These are phyloP conservation scores for Globisporangium uncinulatum DNA, from an alignment of 352 stramenopile genomes.

Conservation along the genomic window DNA sequence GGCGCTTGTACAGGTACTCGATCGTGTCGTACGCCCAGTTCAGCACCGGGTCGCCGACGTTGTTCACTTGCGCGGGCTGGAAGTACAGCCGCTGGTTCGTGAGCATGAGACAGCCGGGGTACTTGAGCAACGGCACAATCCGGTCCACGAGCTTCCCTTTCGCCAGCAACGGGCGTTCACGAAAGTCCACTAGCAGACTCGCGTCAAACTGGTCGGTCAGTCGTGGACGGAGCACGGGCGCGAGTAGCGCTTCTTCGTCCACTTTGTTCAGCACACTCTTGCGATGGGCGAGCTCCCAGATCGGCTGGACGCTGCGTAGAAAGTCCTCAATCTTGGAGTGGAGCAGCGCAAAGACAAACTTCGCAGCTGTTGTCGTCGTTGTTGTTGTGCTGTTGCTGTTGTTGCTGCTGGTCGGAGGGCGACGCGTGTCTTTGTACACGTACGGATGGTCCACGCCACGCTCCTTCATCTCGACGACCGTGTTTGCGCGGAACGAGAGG, in stretches of 20 bases:
- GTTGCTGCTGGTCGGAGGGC: not conserved
- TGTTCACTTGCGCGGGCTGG: slow-evolving; percentile 89
- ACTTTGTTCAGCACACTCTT: slow-evolving; percentile 71
- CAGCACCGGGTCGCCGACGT: slow-evolving; percentile 83
- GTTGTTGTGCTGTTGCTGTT: not conserved
- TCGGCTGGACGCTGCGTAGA: slow-evolving; percentile 58
- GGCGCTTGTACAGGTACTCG: slow-evolving; percentile 79
- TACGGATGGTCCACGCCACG: slow-evolving; percentile 80
- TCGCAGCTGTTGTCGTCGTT: slow-evolving; percentile 38
- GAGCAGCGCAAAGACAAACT: slow-evolving; percentile 79
- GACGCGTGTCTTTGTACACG: slow-evolving; percentile 15
- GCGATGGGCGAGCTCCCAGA: slow-evolving; percentile 53
- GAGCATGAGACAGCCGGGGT: slow-evolving; percentile 90
- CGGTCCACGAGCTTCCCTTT: slow-evolving; percentile 80
- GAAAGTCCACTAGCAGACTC: slow-evolving; percentile 86
- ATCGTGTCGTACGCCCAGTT: slow-evolving; percentile 80
- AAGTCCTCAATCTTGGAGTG: slow-evolving; percentile 85
- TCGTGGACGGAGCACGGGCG: slow-evolving; percentile 57
- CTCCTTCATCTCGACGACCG: slow-evolving; percentile 84
- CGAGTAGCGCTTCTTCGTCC: slow-evolving; percentile 76
- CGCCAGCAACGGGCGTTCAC: slow-evolving; percentile 70
- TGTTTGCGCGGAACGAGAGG: slow-evolving; percentile 4
- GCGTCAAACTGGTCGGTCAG: slow-evolving; percentile 80
- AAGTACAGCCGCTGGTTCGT: slow-evolving; percentile 84
- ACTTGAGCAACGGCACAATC: slow-evolving; percentile 89